Base-by-base conservation (phyloP, 768 basidiomycete genomes). In the Lactarius akahatsu region DNA sequence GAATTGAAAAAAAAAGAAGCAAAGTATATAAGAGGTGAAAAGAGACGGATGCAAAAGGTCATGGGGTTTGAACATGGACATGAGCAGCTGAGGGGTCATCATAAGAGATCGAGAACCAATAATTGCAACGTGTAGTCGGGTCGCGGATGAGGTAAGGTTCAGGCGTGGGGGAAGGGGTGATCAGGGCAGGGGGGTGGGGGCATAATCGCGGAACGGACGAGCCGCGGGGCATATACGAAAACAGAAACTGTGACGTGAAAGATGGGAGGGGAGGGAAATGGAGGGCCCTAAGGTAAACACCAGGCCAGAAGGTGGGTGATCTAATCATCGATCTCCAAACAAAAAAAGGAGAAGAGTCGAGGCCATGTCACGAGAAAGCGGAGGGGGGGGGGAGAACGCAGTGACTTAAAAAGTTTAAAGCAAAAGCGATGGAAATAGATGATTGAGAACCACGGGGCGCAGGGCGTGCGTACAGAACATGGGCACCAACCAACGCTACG, bases 401-500 rank as follows among this genome's bases (percentile, higher is more conserved):
- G n/a, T n/a, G 47, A 50, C 47, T 50, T 11, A 26, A n/a, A 18
- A 45, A 50, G 50, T 28, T 26, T 34, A 36, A 57, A n/a, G 43
- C 28, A 20, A 23, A 38, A n/a, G 10, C 47, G 47, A 50, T 23
- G n/a, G 47, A 18, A 30, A 28, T 2, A 11, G 47, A 50, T 20
- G 38, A 38, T 38, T 38, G 47, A 50, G 47, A 50, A 50, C 47
- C 47, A 23, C 23, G 10, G 30, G 38, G 64, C 20, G 59, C 45
- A 66, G 40, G 28, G 18, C 57, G 36, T 16, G 61, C 45, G 54
- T 57, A 34, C 45, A 61, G 26, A 10, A 50, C 56, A 56, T 52
- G 36, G 41, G 64, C 57, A 54, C 65, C 34, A 32, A 20, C 58
- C 55, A 61, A 67, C 62, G 72, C 78, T 76, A 78, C 72, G 73